Evolutionary conservation across 179 eudicot species (phyloP), one percentile per base, ranked within the genome.

Genomic region (Silene vulgaris): DNA sequence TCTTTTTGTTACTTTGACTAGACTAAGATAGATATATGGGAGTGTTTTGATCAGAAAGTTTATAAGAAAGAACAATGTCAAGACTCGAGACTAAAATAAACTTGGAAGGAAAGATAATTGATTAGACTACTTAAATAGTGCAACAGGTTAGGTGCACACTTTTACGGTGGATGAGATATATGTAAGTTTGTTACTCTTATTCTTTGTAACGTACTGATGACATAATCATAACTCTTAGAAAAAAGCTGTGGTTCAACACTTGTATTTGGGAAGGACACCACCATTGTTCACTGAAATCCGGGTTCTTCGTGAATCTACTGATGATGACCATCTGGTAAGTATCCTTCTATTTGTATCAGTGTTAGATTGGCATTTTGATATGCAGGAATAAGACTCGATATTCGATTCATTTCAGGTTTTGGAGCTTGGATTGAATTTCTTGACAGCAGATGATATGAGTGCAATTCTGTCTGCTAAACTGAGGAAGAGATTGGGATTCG

Each of bases 371-470:
- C 43, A 45, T 50, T 61, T 61, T n/a, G 48, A 78, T 20, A 19
- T 26, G 32, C 57, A 35, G 59, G 9, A 16, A 64, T 21, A 35
- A 20, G n/a, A 54, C 8, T 26, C 61, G 50, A 29, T 50, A 23
- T n/a, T 43, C 60, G 11, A 28, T 72, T 9, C 17, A 20, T 79
- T 19, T 77, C 82, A 94, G 98, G 97, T 93, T 60, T 72, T 95
- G 83, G 97, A 91, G 84, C 80, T 86, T 56, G 99, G 99, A n/a
- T 74, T 95, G 87, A 90, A 88, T 83, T 95, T 90, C 77, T 81
- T 86, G 73, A 88, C 96, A n/a, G 97, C 93, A 12, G 97, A 89
- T 78, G 99, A 95, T 82, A 95, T 95, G 97, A 89, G 85, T 73
- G 96, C 90, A 50, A 81, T 95, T 62, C 91, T 92, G 74, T 80